Percentiles rank a stretch among this genome's conserved stretches.
Evolutionary conservation across 1,284 basidiomycete genomes (phyloP).

Genomic region (Retiboletus flavoniger): DNA sequence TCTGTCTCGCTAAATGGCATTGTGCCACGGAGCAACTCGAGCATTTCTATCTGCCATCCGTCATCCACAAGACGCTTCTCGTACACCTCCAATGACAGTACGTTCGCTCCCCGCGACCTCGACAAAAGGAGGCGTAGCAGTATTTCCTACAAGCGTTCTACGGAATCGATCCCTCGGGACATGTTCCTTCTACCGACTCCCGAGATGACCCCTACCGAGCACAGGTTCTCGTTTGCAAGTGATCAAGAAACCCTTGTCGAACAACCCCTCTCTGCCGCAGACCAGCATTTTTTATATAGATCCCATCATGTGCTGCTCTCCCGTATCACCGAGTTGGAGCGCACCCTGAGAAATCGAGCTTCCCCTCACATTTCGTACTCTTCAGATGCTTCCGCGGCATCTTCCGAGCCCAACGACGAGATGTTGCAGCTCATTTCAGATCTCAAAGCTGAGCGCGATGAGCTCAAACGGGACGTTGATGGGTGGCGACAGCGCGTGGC

Average conservation of each 20-base stretch:
- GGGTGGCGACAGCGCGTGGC: conserved; percentile 70
- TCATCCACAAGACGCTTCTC: conserved; percentile 21
- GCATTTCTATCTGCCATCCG: conserved; percentile 10
- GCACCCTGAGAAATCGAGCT: conserved; percentile 54
- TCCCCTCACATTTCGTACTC: conserved; percentile 49
- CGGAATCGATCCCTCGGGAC: conserved; percentile 39
- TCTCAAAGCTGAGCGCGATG: conserved; percentile 75
- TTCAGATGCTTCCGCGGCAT: conserved; percentile 46
- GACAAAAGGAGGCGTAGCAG: conserved; percentile 51
- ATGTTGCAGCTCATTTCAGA: conserved; percentile 71
- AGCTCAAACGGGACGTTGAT: conserved; percentile 72
- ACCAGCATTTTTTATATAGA: conserved; percentile 80
- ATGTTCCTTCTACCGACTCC: conserved; percentile 61
- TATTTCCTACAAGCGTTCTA: conserved; percentile 67
- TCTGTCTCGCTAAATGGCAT: conserved; percentile 28
- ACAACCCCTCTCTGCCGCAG: conserved; percentile 58
- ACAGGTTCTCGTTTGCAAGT: conserved; percentile 39
- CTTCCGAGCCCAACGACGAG: conserved; percentile 62
- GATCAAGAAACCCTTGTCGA: conserved; percentile 40
- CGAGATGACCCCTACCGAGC: conserved; percentile 65
- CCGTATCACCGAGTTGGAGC: conserved; percentile 76
- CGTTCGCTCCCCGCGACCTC: conserved; percentile 1
- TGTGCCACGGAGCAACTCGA: conserved; percentile 10
- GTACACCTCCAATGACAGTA: conserved; percentile 14
- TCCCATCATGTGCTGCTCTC: conserved; percentile 76